These are phyloP conservation scores for Posidonia australis DNA, from an alignment of 106 monocot species.

Conservation along the genomic window DNA sequence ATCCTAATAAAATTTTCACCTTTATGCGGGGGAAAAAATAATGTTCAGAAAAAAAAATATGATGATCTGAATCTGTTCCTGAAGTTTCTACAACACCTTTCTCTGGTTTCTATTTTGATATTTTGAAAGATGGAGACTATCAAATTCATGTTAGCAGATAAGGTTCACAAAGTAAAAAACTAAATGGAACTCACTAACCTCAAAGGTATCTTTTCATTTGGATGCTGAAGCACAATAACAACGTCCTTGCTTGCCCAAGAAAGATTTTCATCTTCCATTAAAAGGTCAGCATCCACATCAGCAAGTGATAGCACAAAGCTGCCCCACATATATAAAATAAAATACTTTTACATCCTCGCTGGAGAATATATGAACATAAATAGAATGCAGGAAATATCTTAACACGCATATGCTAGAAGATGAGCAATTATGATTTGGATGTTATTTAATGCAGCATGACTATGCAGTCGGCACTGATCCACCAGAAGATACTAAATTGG, in stretches of 20 bases:
- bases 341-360: not conserved
- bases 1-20: too few relatives aligned
- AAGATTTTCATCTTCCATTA: conserved; percentile 99
- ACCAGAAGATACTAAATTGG: too few relatives aligned
- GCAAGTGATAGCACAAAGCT: conserved; percentile 96
- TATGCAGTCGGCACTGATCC: too few relatives aligned
- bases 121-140: not conserved
- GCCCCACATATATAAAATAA: conserved; percentile 5
- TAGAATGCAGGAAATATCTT: not conserved
- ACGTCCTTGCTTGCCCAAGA: conserved; percentile 98
- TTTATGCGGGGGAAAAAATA: too few relatives aligned
- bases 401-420: not conserved
- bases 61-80: too few relatives aligned
- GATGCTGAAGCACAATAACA: conserved; percentile 92
- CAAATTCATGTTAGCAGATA: not conserved
- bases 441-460: too few relatives aligned
- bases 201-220: conserved; percentile 79
- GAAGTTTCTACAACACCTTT: not conserved
- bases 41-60: not conserved
- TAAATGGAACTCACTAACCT: conserved; percentile 28
- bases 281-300: conserved; percentile 74
- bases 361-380: not conserved
- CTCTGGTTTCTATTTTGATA: not conserved
- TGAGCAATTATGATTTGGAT: too few relatives aligned
- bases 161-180: not conserved